Evolutionary conservation across 2,329 filamentous ascomycete species (phyloP).

Genomic region (Penicillium olsonii): DNA sequence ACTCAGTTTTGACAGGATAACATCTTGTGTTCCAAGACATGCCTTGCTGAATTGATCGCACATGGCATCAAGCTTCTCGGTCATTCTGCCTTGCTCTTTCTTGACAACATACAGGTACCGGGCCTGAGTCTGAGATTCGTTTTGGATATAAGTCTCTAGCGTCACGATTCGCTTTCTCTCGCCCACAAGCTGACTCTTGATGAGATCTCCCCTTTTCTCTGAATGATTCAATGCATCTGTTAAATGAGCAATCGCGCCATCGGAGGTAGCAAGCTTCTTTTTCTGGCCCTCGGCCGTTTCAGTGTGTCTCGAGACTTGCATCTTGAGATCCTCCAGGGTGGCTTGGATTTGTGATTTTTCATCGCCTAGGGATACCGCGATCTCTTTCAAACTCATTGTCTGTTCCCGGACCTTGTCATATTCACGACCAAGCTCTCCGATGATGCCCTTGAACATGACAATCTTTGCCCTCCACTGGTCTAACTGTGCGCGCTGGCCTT

Average conservation of each 20-base stretch:
- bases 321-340: slow-evolving; percentile 27
- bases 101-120: slow-evolving; percentile 23
- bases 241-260: slow-evolving; percentile 22
- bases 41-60: slow-evolving; percentile 17
- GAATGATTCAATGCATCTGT: slow-evolving; percentile 27
- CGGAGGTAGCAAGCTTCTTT: slow-evolving; percentile 20
- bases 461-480: slow-evolving; percentile 39
- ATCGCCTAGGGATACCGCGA: slow-evolving; percentile 22
- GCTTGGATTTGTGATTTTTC: slow-evolving; percentile 28
- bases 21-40: slow-evolving; percentile 14
- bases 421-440: slow-evolving; percentile 37
- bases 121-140: slow-evolving; percentile 23
- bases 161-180: slow-evolving; percentile 32
- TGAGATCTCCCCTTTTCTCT: slow-evolving; percentile 19
- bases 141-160: slow-evolving; percentile 37
- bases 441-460: slow-evolving; percentile 31
- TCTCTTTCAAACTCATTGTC: slow-evolving; percentile 28
- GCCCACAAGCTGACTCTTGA: slow-evolving; percentile 24
- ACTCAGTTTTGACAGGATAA: slow-evolving; percentile 15
- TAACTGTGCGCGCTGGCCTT: slow-evolving; percentile 24
- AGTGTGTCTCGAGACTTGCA: slow-evolving; percentile 19
- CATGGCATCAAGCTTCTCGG: slow-evolving; percentile 18
- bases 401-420: slow-evolving; percentile 35
- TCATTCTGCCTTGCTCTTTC: slow-evolving; percentile 26
- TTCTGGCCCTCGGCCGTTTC: slow-evolving; percentile 20